Percentiles rank a stretch among this genome's conserved stretches.
These are phyloP conservation scores for Ganoderma resinaceum DNA, from an alignment of 1,284 basidiomycete species.

Conservation along the genomic window DNA sequence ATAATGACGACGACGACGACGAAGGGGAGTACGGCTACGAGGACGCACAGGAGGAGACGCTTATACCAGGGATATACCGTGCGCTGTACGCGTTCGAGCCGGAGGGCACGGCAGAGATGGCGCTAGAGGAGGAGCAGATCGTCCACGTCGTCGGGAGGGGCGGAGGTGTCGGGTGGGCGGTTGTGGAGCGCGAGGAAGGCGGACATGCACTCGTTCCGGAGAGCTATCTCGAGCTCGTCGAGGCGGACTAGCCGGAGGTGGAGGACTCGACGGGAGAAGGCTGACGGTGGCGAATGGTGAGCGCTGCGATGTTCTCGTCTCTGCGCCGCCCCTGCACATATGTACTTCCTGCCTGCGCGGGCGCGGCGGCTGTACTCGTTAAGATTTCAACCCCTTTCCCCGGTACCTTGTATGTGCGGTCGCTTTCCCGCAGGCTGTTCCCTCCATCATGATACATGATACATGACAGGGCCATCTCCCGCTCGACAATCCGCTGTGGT, in stretches of 20 bases:
- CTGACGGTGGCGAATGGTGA: constrained; percentile 9
- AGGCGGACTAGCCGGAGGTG: constrained; percentile 33
- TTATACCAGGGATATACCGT: constrained; percentile 72
- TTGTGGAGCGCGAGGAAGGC: constrained; percentile 55
- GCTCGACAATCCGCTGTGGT: not conserved
- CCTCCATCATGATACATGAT: constrained; percentile 15
- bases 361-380: constrained; percentile 31
- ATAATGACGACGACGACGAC: constrained; percentile 39
- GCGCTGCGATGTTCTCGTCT: constrained; percentile 16
- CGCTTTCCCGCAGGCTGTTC: not conserved
- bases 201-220: constrained; percentile 71
- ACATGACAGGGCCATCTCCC: not conserved
- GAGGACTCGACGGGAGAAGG: not conserved
- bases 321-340: not conserved
- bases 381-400: constrained; percentile 3
- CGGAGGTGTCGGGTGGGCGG: constrained; percentile 79
- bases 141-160: constrained; percentile 72
- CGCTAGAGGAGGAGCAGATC: constrained; percentile 72
- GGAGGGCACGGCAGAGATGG: constrained; percentile 80
- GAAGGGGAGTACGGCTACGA: constrained; percentile 34
- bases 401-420: no score
- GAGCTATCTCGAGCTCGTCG: constrained; percentile 65
- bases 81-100: constrained; percentile 76
- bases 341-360: constrained; percentile 22
- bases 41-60: constrained; percentile 40